Evolutionary conservation across 805 yeast species (phyloP).

Genomic region (Saturnispora saitoi): DNA sequence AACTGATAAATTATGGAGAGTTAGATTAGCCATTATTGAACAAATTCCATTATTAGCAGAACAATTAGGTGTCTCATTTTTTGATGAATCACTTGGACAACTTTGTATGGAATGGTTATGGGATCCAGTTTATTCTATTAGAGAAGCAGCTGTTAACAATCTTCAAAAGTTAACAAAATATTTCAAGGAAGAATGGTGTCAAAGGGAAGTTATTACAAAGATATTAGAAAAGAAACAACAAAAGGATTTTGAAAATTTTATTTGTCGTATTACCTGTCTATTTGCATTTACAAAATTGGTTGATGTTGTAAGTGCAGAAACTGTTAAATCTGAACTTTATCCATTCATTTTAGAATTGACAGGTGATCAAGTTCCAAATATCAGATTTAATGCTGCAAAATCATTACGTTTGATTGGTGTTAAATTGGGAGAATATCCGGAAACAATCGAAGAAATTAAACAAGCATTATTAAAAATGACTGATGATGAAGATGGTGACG

Average conservation of each 20-base stretch:
- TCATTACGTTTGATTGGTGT: constrained; percentile 57
- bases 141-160: constrained; percentile 91
- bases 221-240: constrained; percentile 41
- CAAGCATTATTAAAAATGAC: constrained; percentile 59
- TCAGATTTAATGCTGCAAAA: constrained; percentile 91
- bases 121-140: constrained; percentile 94
- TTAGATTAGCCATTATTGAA: constrained; percentile 91
- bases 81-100: constrained; percentile 84
- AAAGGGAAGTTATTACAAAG: constrained; percentile 70
- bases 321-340: constrained; percentile 55
- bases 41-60: constrained; percentile 91
- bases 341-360: constrained; percentile 72
- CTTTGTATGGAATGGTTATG: constrained; percentile 96
- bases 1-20: constrained; percentile 96
- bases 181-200: constrained; percentile 93
- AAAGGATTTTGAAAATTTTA: constrained; percentile 52
- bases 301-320: constrained; percentile 54
- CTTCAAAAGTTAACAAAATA: constrained; percentile 70
- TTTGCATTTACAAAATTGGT: constrained; percentile 79
- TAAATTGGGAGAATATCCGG: constrained; percentile 32
- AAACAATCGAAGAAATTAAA: constrained; percentile 44
- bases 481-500: constrained; percentile 79
- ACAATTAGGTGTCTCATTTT: constrained; percentile 87
- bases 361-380: constrained; percentile 85
- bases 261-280: constrained; percentile 84